Percentiles rank a stretch among this genome's conserved stretches.
phyloP scores from a whole-genome alignment of 2,329 filamentous ascomycete genomes.

The Phialophora macrospora region DNA sequence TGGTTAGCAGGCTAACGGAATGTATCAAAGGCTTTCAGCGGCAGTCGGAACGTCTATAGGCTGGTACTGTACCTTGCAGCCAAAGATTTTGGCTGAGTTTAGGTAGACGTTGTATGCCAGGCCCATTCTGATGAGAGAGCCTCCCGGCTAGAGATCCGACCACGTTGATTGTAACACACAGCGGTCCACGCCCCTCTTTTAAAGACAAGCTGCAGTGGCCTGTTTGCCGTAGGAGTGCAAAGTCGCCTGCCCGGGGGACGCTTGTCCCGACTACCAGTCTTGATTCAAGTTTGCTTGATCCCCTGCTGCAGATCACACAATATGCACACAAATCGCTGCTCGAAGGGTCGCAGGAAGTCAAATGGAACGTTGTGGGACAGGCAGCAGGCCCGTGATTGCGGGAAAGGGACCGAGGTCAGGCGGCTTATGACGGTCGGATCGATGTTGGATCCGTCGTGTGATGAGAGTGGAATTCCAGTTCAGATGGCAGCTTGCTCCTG shows the following conservation, averaged over 20 bases:
- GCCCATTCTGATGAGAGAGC: constrained; percentile 64
- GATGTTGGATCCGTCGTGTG: constrained; percentile 1
- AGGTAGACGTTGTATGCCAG: constrained; percentile 92
- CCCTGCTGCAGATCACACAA: neutral
- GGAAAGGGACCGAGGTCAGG: neutral
- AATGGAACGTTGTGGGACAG: neutral
- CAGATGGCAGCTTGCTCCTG: neutral
- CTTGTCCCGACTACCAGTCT: neutral
- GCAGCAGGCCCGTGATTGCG: neutral
- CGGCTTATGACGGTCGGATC: neutral
- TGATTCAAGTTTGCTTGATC: neutral
- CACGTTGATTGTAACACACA: neutral
- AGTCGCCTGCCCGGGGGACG: neutral
- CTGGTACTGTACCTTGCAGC: constrained; percentile 65
- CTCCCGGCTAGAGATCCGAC: neutral
- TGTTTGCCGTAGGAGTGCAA: neutral
- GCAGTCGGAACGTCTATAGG: neutral
- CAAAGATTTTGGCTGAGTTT: constrained; percentile 83
- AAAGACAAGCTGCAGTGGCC: neutral
- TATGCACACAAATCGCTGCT: neutral
- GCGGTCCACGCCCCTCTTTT: neutral
- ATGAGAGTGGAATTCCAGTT: neutral
- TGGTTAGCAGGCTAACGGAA: constrained; percentile 8
- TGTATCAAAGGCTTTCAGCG: neutral
- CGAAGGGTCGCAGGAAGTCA: neutral